Base-by-base conservation (phyloP, 2,329 filamentous ascomycete genomes). In the Talaromyces funiculosus region DNA sequence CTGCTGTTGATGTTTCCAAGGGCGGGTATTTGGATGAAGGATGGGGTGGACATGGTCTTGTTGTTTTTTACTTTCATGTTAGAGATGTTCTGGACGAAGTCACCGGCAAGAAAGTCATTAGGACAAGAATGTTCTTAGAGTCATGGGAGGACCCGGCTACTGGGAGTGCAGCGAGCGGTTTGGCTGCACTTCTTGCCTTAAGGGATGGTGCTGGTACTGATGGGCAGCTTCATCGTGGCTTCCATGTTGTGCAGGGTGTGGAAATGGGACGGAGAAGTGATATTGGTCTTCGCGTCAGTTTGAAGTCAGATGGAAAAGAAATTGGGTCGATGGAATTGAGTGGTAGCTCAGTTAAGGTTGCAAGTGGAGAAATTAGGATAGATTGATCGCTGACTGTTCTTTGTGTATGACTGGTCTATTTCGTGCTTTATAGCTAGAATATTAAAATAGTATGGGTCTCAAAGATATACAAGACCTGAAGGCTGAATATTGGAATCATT, bases 211-310 rank as follows among this genome's bases (percentile, higher is more conserved):
- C 69, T n/a, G 6, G 14, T n/a, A 70, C 67, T 22, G 57, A 58
- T n/a, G 63, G 64, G 51, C 71, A 69, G 24, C 71, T 65, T 59
- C 70, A 70, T 33, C 64, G 68, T 47, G 74, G 71, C 58, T 86
- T 82, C 64, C 75, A 80, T 61, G 74, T 89, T 63, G 82, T 82
- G 61, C 86, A 89, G 73, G 87, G 86, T 0, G 84, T 88, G 9
- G 86, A 89, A 73, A 88, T 89, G 82, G 86, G 85, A 5, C 73
- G 85, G 64, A 66, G 71, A 7, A 75, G 72, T 66, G 73, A 76
- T 60, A 77, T 77, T 57, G 71, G 68, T 6, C 66, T 77, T 16
- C 67, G 65, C 6, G 69, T 74, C 16, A 60, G 40, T 16, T 18
- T 71, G 51, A 63, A 63, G 31, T 53, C 45, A 1, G 66, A 69